phyloP scores from a whole-genome alignment of 148 eudicot genomes.

The Hydrangea macrophylla region DNA sequence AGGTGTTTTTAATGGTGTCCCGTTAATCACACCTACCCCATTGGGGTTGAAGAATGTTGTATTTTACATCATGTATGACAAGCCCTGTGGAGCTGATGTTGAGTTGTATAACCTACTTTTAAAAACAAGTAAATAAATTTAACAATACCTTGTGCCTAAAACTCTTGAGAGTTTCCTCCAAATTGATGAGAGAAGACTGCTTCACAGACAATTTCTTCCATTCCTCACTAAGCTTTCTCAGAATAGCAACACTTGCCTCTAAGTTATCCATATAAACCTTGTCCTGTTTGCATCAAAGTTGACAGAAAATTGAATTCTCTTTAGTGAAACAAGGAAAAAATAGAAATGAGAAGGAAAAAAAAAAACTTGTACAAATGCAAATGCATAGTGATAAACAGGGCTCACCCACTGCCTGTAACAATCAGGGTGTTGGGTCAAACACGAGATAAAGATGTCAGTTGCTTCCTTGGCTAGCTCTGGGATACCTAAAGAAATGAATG shows the following conservation, averaged over 20 bases:
- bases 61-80: too few species aligned
- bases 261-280: conserved; percentile 58
- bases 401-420: conserved; percentile 84
- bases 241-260: conserved; percentile 54
- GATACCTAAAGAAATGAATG: too few species aligned
- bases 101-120: neutral
- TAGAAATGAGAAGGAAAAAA: neutral
- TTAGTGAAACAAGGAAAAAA: neutral
- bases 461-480: conserved; percentile 72
- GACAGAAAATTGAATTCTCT: conserved; percentile 8
- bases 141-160: conserved; percentile 55
- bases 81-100: neutral
- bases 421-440: conserved; percentile 54
- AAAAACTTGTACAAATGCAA: neutral
- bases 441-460: conserved; percentile 49
- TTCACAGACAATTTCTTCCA: conserved; percentile 44
- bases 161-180: conserved; percentile 56
- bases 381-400: neutral
- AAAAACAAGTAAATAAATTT: neutral
- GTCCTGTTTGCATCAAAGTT: conserved; percentile 40
- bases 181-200: conserved; percentile 42
- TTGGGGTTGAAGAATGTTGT: too few species aligned
- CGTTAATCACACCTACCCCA: too few species aligned
- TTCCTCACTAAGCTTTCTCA: conserved; percentile 57
- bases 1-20: too few species aligned